Conservation (phyloP, 352 stramenopile genomes). For the Phytophthora lateralis region DNA sequence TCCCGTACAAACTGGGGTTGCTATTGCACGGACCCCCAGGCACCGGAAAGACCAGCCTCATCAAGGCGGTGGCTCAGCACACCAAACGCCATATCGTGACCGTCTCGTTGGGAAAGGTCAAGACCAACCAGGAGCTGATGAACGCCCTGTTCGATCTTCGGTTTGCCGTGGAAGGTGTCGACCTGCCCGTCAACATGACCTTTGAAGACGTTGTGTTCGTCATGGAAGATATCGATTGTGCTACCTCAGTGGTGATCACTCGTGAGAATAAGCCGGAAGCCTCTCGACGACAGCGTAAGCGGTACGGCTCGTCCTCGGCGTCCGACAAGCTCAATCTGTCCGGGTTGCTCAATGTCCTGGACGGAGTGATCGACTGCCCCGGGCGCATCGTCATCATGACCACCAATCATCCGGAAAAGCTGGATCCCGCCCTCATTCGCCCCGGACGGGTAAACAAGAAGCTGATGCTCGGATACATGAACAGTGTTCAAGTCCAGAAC, state of each 20-base stretch:
- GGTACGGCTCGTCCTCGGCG: conserved; percentile 7
- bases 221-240: conserved; percentile 90
- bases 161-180: conserved; percentile 61
- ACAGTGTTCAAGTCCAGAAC: conserved; percentile 36
- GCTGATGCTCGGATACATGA: conserved; percentile 75
- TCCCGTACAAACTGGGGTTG: conserved; percentile 89
- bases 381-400: conserved; percentile 87
- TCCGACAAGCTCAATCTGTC: conserved; percentile 78
- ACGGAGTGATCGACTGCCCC: conserved; percentile 85
- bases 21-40: conserved; percentile 89
- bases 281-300: conserved; percentile 13
- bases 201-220: conserved; percentile 91
- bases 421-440: conserved; percentile 89
- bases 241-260: conserved; percentile 65
- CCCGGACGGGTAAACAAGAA: conserved; percentile 91
- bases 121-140: conserved; percentile 87
- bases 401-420: conserved; percentile 85
- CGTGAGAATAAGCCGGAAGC: conserved; percentile 37
- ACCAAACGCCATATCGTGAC: conserved; percentile 81
- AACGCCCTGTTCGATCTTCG: conserved; percentile 77
- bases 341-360: conserved; percentile 89
- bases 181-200: conserved; percentile 65
- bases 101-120: conserved; percentile 72
- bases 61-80: conserved; percentile 88
- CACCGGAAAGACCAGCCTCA: conserved; percentile 91